These are phyloP conservation scores for Coemansia sp. DNA, from an alignment of 192 early-diverging fungal species.

Conservation along the genomic window DNA sequence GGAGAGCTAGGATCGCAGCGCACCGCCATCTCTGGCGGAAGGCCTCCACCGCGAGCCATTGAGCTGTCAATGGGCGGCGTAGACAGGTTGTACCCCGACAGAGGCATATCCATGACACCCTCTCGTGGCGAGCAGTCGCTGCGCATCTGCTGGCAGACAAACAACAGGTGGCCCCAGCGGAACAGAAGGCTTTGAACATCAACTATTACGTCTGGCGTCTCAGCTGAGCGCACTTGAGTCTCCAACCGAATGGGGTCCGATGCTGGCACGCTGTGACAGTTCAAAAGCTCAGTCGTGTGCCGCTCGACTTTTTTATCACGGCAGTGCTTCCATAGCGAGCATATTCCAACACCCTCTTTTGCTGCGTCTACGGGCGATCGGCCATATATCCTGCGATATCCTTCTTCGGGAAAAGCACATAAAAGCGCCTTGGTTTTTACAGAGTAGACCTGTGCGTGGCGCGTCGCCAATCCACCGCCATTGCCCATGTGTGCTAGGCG, in stretches of 20 bases:
- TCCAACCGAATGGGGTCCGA: constrained; percentile 40
- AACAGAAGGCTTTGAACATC: constrained; percentile 46
- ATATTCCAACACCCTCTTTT: constrained; percentile 17
- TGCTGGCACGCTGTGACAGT: constrained; percentile 13
- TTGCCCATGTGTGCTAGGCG: neutral
- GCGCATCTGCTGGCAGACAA: constrained; percentile 50
- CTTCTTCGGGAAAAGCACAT: constrained; percentile 51
- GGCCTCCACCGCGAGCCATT: neutral
- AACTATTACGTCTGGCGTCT: neutral
- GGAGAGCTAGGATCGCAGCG: constrained; percentile 1
- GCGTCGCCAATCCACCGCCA: constrained; percentile 24
- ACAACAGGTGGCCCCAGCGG: constrained; percentile 52
- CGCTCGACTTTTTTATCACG: constrained; percentile 20
- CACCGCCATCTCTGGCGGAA: constrained; percentile 3
- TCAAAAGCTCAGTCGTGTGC: constrained; percentile 25
- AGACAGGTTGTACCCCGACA: constrained; percentile 41
- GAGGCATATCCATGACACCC: constrained; percentile 10
- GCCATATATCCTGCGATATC: constrained; percentile 35
- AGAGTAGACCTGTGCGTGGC: constrained; percentile 52
- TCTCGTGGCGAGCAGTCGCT: constrained; percentile 17
- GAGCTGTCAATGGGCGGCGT: constrained; percentile 31
- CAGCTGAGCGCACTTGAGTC: constrained; percentile 22
- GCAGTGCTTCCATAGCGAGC: constrained; percentile 29
- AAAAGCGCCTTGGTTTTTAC: constrained; percentile 31
- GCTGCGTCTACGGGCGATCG: constrained; percentile 17